Conservation (phyloP, 1,284 basidiomycete genomes). For the Trametes pubescens region DNA sequence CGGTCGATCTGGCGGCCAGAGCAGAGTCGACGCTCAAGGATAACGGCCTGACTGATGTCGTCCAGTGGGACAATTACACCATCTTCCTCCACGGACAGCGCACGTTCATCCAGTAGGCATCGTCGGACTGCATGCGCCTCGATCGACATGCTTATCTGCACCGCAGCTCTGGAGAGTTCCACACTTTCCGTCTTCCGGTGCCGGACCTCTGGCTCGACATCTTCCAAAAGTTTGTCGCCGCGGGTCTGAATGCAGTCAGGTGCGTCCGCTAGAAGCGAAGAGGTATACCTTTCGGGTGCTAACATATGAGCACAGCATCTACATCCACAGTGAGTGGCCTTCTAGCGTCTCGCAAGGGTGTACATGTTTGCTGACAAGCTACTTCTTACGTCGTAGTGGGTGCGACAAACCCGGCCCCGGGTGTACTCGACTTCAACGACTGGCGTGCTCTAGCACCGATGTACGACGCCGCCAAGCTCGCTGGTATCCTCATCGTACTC, state of each 20-base stretch:
- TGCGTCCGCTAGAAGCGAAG: constrained; percentile 4
- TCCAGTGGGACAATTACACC: constrained; percentile 46
- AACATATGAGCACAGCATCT: constrained; percentile 56
- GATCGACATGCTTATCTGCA: neutral
- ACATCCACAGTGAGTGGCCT: constrained; percentile 60
- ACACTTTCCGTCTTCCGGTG: constrained; percentile 84
- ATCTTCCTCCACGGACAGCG: constrained; percentile 42
- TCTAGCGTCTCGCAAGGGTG: neutral
- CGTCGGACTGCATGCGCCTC: neutral
- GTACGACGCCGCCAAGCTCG: constrained; percentile 51
- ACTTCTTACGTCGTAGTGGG: constrained; percentile 49
- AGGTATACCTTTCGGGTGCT: too few species aligned
- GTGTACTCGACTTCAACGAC: constrained; percentile 74
- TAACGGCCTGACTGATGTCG: constrained; percentile 39
- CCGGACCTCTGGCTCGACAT: constrained; percentile 85
- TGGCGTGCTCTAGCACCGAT: constrained; percentile 76
- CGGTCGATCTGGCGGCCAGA: neutral
- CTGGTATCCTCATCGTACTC: constrained; percentile 57
- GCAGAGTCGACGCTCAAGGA: constrained; percentile 40
- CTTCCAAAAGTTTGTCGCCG: constrained; percentile 82
- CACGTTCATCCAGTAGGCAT: constrained; percentile 57
- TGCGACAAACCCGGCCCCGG: constrained; percentile 75
- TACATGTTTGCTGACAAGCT: neutral
- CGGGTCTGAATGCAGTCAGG: constrained; percentile 75
- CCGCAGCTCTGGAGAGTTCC: constrained; percentile 77